Evolutionary conservation across 345 rosid genomes (phyloP).

Genomic region (Sisymbrium altissimum): DNA sequence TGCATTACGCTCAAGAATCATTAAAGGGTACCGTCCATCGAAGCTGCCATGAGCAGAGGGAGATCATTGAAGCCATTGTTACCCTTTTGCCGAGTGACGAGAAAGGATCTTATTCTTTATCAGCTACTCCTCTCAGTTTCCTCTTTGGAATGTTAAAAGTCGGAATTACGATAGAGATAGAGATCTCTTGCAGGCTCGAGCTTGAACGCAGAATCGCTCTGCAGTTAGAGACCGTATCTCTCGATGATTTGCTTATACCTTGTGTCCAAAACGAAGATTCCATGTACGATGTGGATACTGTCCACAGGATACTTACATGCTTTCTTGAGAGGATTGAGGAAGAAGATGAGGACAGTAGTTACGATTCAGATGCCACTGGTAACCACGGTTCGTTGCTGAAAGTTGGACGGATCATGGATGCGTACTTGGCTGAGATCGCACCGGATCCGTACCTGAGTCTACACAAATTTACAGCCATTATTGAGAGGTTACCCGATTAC

Average conservation of each 20-base stretch:
- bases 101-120: constrained; percentile 34
- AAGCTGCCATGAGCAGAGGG: constrained; percentile 55
- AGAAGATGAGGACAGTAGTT: constrained; percentile 41
- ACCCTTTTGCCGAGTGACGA: constrained; percentile 56
- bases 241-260: constrained; percentile 86
- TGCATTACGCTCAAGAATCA: constrained; percentile 73
- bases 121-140: constrained; percentile 53
- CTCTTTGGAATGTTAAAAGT: constrained; percentile 76
- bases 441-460: constrained; percentile 72
- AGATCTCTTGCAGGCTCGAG: constrained; percentile 55
- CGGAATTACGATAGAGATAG: constrained; percentile 52
- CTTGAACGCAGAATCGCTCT: constrained; percentile 62
- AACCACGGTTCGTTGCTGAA: constrained; percentile 60
- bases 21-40: constrained; percentile 47
- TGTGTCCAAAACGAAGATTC: constrained; percentile 60
- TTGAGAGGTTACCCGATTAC: constrained; percentile 71
- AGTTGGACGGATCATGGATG: constrained; percentile 76
- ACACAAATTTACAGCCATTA: constrained; percentile 63
- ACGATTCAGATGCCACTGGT: constrained; percentile 40
- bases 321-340: constrained; percentile 66
- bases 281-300: constrained; percentile 68
- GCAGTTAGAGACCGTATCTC: constrained; percentile 56
- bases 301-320: constrained; percentile 58
- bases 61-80: constrained; percentile 60
- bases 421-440: constrained; percentile 82